These are phyloP conservation scores for Phoma herbarum DNA, from an alignment of 2,329 filamentous ascomycete species.

Conservation along the genomic window DNA sequence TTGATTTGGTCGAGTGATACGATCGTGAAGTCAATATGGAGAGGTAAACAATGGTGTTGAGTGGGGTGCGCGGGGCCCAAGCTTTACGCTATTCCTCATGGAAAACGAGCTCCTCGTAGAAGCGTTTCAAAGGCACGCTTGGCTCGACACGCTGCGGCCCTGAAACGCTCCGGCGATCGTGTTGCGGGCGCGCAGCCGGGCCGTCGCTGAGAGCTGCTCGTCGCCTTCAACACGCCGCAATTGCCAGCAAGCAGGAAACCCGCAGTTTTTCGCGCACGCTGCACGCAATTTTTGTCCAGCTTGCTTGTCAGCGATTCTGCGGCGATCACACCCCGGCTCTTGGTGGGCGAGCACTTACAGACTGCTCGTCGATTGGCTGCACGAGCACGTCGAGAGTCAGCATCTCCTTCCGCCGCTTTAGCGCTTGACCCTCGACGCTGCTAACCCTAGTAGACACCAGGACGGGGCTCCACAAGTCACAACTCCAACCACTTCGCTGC, in stretches of 20 bases:
- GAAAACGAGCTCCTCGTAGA: too few relatives aligned
- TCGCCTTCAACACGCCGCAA: constrained; percentile 22
- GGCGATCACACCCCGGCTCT: constrained; percentile 10
- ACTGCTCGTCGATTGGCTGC: constrained; percentile 28
- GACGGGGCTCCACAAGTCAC: constrained; percentile 31
- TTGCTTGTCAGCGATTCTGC: constrained; percentile 8
- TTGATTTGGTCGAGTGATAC: too few relatives aligned
- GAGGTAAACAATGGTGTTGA: too few relatives aligned
- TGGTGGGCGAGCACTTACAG: constrained; percentile 21
- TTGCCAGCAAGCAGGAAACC: constrained; percentile 16
- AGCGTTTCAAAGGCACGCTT: constrained; percentile 41
- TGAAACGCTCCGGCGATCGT: constrained; percentile 41
- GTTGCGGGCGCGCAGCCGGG: constrained; percentile 16
- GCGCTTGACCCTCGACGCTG: constrained; percentile 21
- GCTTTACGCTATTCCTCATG: too few relatives aligned
- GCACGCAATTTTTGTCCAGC: constrained; percentile 5
- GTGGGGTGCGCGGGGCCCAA: too few relatives aligned
- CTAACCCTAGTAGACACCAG: constrained; percentile 20
- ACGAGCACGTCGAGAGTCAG: constrained; percentile 19
- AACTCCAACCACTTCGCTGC: constrained; percentile 29
- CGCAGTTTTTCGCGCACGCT: constrained; percentile 1
- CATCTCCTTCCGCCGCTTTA: constrained; percentile 30
- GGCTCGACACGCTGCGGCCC: constrained; percentile 26
- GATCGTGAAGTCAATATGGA: too few relatives aligned
- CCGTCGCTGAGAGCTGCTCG: constrained; percentile 11